Conservation (phyloP, 2,329 filamentous ascomycete species). For the Stemphylium beticola region DNA sequence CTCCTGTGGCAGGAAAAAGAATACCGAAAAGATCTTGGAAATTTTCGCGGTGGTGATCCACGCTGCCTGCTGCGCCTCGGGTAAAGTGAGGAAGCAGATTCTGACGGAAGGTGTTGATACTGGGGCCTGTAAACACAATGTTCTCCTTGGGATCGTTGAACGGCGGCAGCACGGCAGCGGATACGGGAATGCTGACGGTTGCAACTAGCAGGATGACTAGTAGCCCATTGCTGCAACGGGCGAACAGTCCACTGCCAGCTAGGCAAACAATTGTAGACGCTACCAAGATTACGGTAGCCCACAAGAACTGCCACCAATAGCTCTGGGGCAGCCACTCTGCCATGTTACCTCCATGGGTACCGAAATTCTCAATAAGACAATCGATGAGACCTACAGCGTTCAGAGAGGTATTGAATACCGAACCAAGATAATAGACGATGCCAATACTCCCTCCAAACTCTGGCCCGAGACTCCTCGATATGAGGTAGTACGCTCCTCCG, state of each 20-base stretch:
- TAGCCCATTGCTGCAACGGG: constrained; percentile 78
- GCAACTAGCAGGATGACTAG: constrained; percentile 73
- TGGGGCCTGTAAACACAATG: constrained; percentile 80
- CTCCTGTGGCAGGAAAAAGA: constrained; percentile 74
- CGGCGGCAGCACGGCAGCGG: constrained; percentile 70
- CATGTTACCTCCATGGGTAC: constrained; percentile 62
- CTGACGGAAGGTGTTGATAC: constrained; percentile 69
- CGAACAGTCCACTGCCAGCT: constrained; percentile 79
- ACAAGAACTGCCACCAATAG: constrained; percentile 78
- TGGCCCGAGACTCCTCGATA: constrained; percentile 82
- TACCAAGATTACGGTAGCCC: constrained; percentile 73
- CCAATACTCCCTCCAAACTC: constrained; percentile 91
- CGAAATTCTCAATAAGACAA: constrained; percentile 79
- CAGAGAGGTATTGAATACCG: constrained; percentile 79
- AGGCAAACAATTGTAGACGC: constrained; percentile 78
- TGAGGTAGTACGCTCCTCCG: constrained; percentile 87
- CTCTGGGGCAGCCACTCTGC: constrained; percentile 68
- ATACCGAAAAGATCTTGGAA: constrained; percentile 88
- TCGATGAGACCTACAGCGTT: constrained; percentile 87
- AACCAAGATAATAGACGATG: constrained; percentile 88
- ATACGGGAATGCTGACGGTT: constrained; percentile 81
- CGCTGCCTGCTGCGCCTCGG: constrained; percentile 66
- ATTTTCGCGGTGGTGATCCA: constrained; percentile 68
- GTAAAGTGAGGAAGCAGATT: constrained; percentile 75
- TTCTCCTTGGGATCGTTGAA: constrained; percentile 68